These are phyloP conservation scores for Cnidoscolus chayamansa DNA, from an alignment of 441 rosid genomes.

Conservation along the genomic window DNA sequence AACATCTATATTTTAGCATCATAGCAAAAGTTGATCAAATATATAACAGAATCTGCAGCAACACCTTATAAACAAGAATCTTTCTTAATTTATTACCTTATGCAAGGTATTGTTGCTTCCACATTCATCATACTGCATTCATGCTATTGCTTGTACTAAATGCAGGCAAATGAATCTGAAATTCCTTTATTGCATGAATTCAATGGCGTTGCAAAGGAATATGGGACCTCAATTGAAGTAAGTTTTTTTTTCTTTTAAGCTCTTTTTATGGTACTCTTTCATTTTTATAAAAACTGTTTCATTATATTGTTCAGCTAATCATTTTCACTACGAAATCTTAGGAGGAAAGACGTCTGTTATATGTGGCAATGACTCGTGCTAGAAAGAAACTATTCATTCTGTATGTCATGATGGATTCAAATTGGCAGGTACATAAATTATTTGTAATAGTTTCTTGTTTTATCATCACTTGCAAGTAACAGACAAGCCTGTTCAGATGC, in stretches of 20 bases:
- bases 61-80: constrained; percentile 4
- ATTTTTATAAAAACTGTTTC: constrained; percentile 7
- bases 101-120: not conserved
- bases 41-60: not conserved
- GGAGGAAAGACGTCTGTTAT: constrained; percentile 91
- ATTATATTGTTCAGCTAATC: constrained; percentile 16
- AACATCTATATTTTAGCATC: not conserved
- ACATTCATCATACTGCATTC: constrained; percentile 9
- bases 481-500: constrained; percentile 49
- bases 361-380: constrained; percentile 99
- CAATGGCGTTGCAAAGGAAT: constrained; percentile 46
- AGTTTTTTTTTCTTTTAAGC: constrained; percentile 11
- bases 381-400: constrained; percentile 76
- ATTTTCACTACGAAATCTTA: constrained; percentile 31
- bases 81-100: not conserved
- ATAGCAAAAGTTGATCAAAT: not conserved
- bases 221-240: constrained; percentile 73
- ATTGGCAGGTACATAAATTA: constrained; percentile 76
- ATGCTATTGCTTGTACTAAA: constrained; percentile 11
- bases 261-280: constrained; percentile 2
- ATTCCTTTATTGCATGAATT: constrained; percentile 80
- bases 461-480: constrained; percentile 27
- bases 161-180: constrained; percentile 94
- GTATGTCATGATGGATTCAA: constrained; percentile 74
- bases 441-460: constrained; percentile 17